Evolutionary conservation across 257 asterid genomes (phyloP).

Genomic region (Fraxinus cuspidata): DNA sequence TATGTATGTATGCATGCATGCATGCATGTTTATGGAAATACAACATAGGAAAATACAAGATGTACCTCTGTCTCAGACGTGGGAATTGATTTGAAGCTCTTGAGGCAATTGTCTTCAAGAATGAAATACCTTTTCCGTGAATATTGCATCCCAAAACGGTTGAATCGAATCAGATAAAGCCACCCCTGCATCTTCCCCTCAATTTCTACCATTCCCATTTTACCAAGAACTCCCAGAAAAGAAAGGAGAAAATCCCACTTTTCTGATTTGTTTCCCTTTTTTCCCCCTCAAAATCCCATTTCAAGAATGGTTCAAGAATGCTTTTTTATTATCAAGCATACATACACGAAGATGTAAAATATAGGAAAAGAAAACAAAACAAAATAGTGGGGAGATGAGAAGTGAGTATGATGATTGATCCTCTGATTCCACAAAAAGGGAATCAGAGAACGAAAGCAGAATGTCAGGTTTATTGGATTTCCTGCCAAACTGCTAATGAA

Average conservation of each 20-base stretch:
- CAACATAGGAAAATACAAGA: background rate
- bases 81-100: conserved; percentile 80
- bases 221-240: conserved; percentile 2
- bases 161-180: conserved; percentile 74
- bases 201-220: conserved; percentile 45
- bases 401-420: conserved; percentile 38
- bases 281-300: conserved; percentile 26
- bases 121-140: conserved; percentile 79
- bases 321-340: conserved; percentile 16
- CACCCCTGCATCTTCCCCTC: conserved; percentile 86
- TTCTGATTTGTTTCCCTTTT: conserved; percentile 5
- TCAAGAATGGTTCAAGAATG: conserved; percentile 22
- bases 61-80: conserved; percentile 61
- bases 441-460: conserved; percentile 75
- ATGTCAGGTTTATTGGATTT: conserved; percentile 29
- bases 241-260: conserved; percentile 27
- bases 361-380: conserved; percentile 2
- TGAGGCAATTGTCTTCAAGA: conserved; percentile 65
- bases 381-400: conserved; percentile 40
- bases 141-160: conserved; percentile 78
- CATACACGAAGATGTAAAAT: conserved; percentile 11
- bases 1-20: conserved; percentile 16
- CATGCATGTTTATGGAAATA: background rate
- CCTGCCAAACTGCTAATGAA: conserved; percentile 23
- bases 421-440: conserved; percentile 75